Base-by-base conservation (phyloP, 1,284 basidiomycete species). In the Trichosporon sp. region DNA sequence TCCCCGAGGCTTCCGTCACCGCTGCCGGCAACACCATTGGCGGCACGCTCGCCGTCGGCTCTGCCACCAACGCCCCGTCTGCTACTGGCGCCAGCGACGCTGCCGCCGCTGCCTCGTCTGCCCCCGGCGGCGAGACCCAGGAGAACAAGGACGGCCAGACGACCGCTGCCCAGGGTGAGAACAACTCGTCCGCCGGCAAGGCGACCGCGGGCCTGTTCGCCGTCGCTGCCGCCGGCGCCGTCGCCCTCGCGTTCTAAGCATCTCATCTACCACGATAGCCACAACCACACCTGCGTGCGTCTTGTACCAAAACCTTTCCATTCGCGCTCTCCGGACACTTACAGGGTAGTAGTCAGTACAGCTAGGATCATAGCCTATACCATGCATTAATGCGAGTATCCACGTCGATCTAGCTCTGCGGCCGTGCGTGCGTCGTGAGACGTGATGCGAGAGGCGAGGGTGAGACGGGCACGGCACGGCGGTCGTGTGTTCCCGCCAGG, bases 161-260 rank as follows among this genome's bases (percentile, higher is more conserved):
- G 13, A 21, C 34, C 38, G 29, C 29, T 75, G 77, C 78, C 65
- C 38, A 42, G 38, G 38, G 38, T 18, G 64, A 75, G 66, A 68
- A 67, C 62, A 71, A 64, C n/a, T 76, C 76, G 58, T 65, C 74
- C 7, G 34, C 62, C 42, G 73, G 69, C 62, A 77, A 76, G 77
- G 78, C 53, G 62, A 78, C 63, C 62, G 63, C 51, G 42, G 42
- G 68, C 67, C 35, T 65, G 8, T 62, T 62, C 65, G 68, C 73
- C 21, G 76, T 65, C 25, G 56, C 56, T 31, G 68, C 70, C 32
- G 75, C 78, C 66, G 79, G 75, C 64, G 65, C 72, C 29, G 63
- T 69, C 35, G 66, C 76, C 68, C 38, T 53, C 27, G 62, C 47
- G n/a, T 64, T 68, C 66, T 68, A 68, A 58, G 34, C 35, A 31